phyloP scores from a whole-genome alignment of 257 asterid species.

The Oldenlandia corymbosa region DNA sequence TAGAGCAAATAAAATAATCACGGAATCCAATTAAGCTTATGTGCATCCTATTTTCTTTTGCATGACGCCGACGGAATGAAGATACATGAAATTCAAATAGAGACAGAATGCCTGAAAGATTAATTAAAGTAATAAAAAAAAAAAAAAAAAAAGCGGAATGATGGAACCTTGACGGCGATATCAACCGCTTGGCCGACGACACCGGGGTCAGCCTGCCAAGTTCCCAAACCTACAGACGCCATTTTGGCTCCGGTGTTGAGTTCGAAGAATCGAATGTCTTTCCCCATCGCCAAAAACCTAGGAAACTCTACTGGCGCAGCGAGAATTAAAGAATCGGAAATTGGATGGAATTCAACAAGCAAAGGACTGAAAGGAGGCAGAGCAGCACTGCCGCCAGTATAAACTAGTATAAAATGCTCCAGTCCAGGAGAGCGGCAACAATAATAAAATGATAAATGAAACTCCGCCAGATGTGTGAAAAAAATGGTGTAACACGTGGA shows the following conservation, averaged over 20 bases:
- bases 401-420: too few species aligned
- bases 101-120: too few species aligned
- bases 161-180: constrained; percentile 43
- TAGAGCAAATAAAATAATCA: too few species aligned
- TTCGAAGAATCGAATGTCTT: constrained; percentile 29
- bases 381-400: too few species aligned
- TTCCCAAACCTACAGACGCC: constrained; percentile 64
- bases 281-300: constrained; percentile 29
- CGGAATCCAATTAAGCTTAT: too few species aligned
- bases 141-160: neutral
- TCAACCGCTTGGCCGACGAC: constrained; percentile 48
- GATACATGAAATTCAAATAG: too few species aligned
- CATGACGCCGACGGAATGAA: too few species aligned
- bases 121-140: too few species aligned
- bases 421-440: neutral
- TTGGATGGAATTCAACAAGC: neutral
- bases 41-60: too few species aligned
- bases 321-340: neutral
- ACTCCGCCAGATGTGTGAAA: too few species aligned
- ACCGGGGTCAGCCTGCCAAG: constrained; percentile 59
- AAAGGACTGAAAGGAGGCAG: neutral
- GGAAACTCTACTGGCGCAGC: neutral
- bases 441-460: too few species aligned
- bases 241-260: constrained; percentile 55
- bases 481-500: neutral